These are phyloP conservation scores for Plasmodium chabaudi DNA, from an alignment of 169 alveolate genomes.

Conservation along the genomic window DNA sequence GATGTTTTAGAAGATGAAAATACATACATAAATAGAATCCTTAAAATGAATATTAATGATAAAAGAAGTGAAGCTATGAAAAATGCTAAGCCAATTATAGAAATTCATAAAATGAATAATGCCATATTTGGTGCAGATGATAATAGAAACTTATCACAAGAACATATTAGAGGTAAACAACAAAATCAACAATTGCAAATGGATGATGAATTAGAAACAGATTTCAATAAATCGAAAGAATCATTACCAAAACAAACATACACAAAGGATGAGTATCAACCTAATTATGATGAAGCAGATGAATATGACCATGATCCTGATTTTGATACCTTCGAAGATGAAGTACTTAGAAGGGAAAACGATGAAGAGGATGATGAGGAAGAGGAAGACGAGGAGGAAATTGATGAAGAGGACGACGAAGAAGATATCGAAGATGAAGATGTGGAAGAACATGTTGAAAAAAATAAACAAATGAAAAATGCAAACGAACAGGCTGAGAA, in stretches of 20 bases:
- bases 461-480: background rate
- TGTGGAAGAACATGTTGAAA: background rate
- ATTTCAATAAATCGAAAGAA: no score
- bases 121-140: background rate
- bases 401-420: background rate
- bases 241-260: no score
- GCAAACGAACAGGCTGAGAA: background rate
- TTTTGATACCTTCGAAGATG: slow-evolving; percentile 7
- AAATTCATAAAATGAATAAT: background rate
- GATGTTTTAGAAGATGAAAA: slow-evolving; percentile 75
- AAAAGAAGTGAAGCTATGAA: slow-evolving; percentile 76
- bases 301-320: slow-evolving; percentile 12
- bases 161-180: no score
- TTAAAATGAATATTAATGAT: slow-evolving; percentile 71
- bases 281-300: background rate
- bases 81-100: slow-evolving; percentile 42
- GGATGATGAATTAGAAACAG: no score
- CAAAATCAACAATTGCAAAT: no score
- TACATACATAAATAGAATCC: slow-evolving; percentile 50
- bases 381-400: slow-evolving; percentile 10
- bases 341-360: slow-evolving; percentile 5
- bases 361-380: background rate
- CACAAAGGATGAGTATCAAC: background rate
- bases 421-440: background rate
- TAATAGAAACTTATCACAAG: background rate